A percentile compares a stretch with the other conserved stretches of the same genome.
These are phyloP conservation scores for Calonectria henricotiae DNA, from an alignment of 2,329 filamentous ascomycete genomes.

Conservation along the genomic window DNA sequence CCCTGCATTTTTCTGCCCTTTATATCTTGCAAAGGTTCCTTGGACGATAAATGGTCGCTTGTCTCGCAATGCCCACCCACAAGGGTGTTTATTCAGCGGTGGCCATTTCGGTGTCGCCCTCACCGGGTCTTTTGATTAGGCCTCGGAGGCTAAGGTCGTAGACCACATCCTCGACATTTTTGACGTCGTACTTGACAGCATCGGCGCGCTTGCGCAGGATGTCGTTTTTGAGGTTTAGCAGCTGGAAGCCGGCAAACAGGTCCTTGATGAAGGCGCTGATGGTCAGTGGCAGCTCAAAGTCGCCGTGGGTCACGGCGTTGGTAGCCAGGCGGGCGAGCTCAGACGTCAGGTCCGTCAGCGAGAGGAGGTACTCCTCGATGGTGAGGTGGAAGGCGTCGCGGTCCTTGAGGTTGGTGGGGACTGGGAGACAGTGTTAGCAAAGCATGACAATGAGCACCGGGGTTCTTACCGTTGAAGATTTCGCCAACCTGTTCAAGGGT, in stretches of 20 bases:
- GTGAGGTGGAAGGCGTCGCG: slow-evolving; percentile 94
- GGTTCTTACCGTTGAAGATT: slow-evolving; percentile 77
- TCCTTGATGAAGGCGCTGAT: slow-evolving; percentile 97
- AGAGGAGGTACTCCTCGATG: slow-evolving; percentile 96
- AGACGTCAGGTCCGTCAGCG: slow-evolving; percentile 88
- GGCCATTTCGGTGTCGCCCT: slow-evolving; percentile 60
- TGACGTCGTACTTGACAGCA: slow-evolving; percentile 96
- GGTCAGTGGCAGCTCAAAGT: slow-evolving; percentile 87
- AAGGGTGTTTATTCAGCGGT: slow-evolving; percentile 49
- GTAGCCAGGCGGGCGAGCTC: slow-evolving; percentile 93
- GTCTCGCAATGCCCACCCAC: background rate
- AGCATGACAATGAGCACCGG: background rate
- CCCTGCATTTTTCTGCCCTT: background rate
- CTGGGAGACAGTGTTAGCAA: slow-evolving; percentile 62
- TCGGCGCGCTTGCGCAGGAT: slow-evolving; percentile 89
- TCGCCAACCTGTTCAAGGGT: slow-evolving; percentile 91
- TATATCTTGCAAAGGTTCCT: too few species aligned
- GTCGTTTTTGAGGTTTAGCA: slow-evolving; percentile 98
- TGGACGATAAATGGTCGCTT: too few species aligned
- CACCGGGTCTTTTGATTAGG: slow-evolving; percentile 73
- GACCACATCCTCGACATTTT: slow-evolving; percentile 98
- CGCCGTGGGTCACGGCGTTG: slow-evolving; percentile 91
- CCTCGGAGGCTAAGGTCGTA: slow-evolving; percentile 94
- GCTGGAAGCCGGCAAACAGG: slow-evolving; percentile 94
- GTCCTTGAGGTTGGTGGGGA: slow-evolving; percentile 93